These are phyloP conservation scores for Hamamelis virginiana DNA, from an alignment of 164 flowering plant genomes.

Conservation along the genomic window DNA sequence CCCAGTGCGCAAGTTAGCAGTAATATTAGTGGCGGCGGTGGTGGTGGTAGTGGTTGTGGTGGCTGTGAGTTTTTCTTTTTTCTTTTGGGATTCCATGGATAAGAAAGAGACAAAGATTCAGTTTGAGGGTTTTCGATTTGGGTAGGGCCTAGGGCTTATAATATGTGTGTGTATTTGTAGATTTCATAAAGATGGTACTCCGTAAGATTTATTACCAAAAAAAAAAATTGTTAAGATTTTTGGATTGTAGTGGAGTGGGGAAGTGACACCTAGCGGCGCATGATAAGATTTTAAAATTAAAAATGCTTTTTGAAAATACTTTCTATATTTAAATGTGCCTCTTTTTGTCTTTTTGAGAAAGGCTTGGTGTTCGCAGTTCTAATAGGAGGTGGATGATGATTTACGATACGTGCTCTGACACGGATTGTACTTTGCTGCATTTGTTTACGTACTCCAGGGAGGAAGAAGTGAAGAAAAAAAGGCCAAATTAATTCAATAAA, in stretches of 20 bases:
- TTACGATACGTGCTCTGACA: slow-evolving; percentile 7
- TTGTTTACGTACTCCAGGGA: background rate
- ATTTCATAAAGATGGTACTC: background rate
- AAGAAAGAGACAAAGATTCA: background rate
- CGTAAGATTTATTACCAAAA: too few relatives aligned
- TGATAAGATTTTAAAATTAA: slow-evolving; percentile 2
- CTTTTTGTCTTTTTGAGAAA: background rate
- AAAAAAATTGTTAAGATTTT: too few relatives aligned
- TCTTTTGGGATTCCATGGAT: slow-evolving; percentile 26
- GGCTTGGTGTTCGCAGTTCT: background rate
- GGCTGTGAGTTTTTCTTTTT: slow-evolving; percentile 14
- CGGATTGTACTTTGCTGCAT: slow-evolving; percentile 16
- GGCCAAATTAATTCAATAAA: too few relatives aligned
- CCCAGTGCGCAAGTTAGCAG: background rate
- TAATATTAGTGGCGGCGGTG: background rate
- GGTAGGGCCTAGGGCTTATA: background rate
- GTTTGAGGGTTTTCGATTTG: slow-evolving; percentile 10
- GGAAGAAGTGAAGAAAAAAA: too few relatives aligned
- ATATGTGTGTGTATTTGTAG: background rate
- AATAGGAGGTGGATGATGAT: background rate
- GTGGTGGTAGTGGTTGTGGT: background rate
- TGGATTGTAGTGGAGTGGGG: background rate
- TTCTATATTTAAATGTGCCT: background rate
- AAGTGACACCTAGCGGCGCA: slow-evolving; percentile 27
- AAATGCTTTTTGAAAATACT: background rate